Percentiles rank a stretch among this genome's conserved stretches.
These are phyloP conservation scores for Calonectria montana DNA, from an alignment of 2,329 filamentous ascomycete species.

Conservation along the genomic window DNA sequence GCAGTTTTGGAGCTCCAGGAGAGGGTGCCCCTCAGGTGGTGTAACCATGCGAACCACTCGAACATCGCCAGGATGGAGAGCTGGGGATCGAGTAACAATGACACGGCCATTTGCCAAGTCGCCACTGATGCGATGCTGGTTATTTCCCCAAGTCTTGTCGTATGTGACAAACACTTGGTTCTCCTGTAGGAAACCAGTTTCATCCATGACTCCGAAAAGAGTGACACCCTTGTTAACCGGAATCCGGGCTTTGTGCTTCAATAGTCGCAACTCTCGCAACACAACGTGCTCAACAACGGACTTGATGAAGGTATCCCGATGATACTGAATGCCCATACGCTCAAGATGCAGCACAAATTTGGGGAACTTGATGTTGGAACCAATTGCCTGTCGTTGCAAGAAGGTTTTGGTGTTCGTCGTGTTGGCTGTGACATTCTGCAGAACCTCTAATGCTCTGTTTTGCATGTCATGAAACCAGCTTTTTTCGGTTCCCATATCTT, in stretches of 20 bases:
- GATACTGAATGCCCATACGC: slow-evolving; percentile 71
- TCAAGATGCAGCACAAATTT: slow-evolving; percentile 71
- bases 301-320: slow-evolving; percentile 76
- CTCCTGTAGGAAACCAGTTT: slow-evolving; percentile 75
- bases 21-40: slow-evolving; percentile 68
- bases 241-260: slow-evolving; percentile 85
- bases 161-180: slow-evolving; percentile 76
- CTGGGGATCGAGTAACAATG: slow-evolving; percentile 82
- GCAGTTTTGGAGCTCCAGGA: slow-evolving; percentile 75
- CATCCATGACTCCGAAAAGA: slow-evolving; percentile 86
- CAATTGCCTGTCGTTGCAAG: slow-evolving; percentile 71
- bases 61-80: slow-evolving; percentile 84
- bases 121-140: slow-evolving; percentile 40
- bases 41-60: slow-evolving; percentile 73
- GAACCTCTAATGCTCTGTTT: slow-evolving; percentile 66
- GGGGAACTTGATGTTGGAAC: slow-evolving; percentile 68
- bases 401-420: slow-evolving; percentile 74
- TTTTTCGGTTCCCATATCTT: slow-evolving; percentile 74
- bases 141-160: slow-evolving; percentile 49
- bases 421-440: slow-evolving; percentile 69
- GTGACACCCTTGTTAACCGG: slow-evolving; percentile 77
- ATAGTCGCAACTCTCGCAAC: slow-evolving; percentile 75
- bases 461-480: slow-evolving; percentile 75
- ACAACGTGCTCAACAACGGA: slow-evolving; percentile 76
- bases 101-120: slow-evolving; percentile 56